Percentiles rank a stretch among this genome's conserved stretches.
Evolutionary conservation across 371 early-diverging fungal genomes (phyloP).

Genomic region (Syncephalastrum monosporum): DNA sequence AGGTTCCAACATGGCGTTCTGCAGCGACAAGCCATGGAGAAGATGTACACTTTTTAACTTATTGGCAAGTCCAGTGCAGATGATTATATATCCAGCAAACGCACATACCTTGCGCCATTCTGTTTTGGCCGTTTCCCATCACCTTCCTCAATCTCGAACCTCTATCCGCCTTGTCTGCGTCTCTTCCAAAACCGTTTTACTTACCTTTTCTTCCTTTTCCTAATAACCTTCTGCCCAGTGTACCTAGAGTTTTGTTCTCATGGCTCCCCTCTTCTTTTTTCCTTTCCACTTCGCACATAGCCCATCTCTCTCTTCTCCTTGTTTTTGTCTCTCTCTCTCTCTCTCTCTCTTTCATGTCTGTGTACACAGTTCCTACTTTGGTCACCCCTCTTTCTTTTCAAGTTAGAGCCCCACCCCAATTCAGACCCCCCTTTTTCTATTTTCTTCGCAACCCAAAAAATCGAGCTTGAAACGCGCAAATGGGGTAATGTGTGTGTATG

Average conservation of each 20-base stretch:
- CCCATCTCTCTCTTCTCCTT: slow-evolving; percentile 4
- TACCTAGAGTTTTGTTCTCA: slow-evolving; percentile 16
- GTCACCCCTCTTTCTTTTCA: not conserved
- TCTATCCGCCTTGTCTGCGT: slow-evolving; percentile 2
- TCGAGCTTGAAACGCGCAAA: slow-evolving; percentile 1
- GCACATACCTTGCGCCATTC: not conserved
- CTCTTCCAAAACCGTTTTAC: not conserved
- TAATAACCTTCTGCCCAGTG: slow-evolving; percentile 16
- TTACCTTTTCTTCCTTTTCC: not conserved
- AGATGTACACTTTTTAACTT: slow-evolving; percentile 41
- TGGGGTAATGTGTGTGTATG: not conserved
- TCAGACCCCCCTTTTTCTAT: too few relatives aligned
- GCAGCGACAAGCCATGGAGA: slow-evolving; percentile 53
- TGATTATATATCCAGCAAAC: not conserved
- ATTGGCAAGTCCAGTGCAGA: too few relatives aligned
- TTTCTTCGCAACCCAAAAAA: too few relatives aligned
- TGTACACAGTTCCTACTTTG: slow-evolving; percentile 17
- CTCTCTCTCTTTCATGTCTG: slow-evolving; percentile 2
- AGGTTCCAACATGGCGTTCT: slow-evolving; percentile 51
- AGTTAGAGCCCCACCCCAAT: too few relatives aligned
- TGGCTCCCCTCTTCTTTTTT: slow-evolving; percentile 4
- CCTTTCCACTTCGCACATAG: slow-evolving; percentile 20
- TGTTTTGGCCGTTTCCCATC: not conserved
- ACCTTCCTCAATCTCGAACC: not conserved
- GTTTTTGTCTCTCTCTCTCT: not conserved